Conservation (phyloP, 2,329 filamentous ascomycete species). For the Trichoderma brevicompactum region DNA sequence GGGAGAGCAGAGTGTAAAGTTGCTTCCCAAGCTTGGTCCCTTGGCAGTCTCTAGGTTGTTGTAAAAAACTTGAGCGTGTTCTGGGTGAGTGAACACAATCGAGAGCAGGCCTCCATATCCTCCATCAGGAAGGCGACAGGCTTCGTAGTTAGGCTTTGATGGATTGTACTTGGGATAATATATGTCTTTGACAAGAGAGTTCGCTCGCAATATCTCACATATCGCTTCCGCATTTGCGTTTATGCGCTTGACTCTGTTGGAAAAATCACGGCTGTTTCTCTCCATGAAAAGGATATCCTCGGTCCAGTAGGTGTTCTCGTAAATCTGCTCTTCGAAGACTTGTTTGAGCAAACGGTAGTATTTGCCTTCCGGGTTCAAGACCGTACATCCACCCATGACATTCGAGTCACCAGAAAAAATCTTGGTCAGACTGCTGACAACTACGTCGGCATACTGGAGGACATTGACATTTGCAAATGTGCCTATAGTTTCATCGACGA, state of each 20-base stretch:
- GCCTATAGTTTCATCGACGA: conserved; percentile 94
- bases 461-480: conserved; percentile 97
- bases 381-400: conserved; percentile 87
- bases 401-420: conserved; percentile 98
- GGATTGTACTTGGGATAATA: conserved; percentile 85
- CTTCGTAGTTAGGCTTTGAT: conserved; percentile 75
- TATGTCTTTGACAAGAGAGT: conserved; percentile 70
- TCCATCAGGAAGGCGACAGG: conserved; percentile 70
- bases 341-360: conserved; percentile 73
- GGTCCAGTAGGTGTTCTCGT: conserved; percentile 90
- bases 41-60: conserved; percentile 87
- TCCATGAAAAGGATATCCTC: conserved; percentile 96
- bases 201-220: conserved; percentile 68
- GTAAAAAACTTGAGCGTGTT: conserved; percentile 79
- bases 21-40: conserved; percentile 92
- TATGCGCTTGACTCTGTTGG: conserved; percentile 78
- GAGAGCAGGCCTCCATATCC: conserved; percentile 92
- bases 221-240: conserved; percentile 86
- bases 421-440: conserved; percentile 94
- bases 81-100: conserved; percentile 72
- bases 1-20: conserved; percentile 90
- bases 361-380: conserved; percentile 66
- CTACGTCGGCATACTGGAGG: conserved; percentile 83
- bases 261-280: conserved; percentile 92
- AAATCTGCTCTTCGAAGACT: conserved; percentile 62